Percentiles rank a stretch among this genome's conserved stretches.
Evolutionary conservation across 768 basidiomycete genomes (phyloP).

Genomic region (Chalciporus sphaerocephalus): DNA sequence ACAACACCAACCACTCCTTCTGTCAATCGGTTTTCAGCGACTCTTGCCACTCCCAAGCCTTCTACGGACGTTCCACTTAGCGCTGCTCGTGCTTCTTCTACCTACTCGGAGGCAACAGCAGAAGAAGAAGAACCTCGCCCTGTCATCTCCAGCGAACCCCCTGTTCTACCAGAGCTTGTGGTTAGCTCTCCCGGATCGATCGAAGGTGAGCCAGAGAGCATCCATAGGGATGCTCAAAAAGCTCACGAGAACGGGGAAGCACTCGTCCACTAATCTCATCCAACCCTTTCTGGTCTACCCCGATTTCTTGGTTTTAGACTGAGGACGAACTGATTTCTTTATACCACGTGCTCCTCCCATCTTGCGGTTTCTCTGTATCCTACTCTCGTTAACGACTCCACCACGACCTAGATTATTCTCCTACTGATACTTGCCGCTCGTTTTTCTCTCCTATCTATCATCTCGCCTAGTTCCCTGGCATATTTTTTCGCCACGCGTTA

Average conservation of each 20-base stretch:
- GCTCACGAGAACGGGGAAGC: conserved; percentile 19
- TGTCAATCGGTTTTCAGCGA: conserved; percentile 20
- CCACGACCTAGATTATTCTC: conserved; percentile 4
- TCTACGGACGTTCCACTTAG: conserved; percentile 22
- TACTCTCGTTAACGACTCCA: background rate
- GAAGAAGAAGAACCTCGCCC: conserved; percentile 24
- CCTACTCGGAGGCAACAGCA: conserved; percentile 28
- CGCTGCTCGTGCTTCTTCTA: conserved; percentile 25
- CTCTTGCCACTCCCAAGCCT: conserved; percentile 27
- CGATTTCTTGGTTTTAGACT: background rate
- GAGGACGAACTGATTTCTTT: background rate
- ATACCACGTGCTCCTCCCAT: background rate
- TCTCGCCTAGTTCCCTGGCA: background rate
- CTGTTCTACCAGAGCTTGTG: conserved; percentile 32
- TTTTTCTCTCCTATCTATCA: conserved; percentile 8
- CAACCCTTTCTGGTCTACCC: background rate
- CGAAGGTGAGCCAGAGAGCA: conserved; percentile 23
- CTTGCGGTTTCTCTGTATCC: background rate
- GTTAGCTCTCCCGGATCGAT: conserved; percentile 33
- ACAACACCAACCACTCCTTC: conserved; percentile 22
- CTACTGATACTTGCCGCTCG: conserved; percentile 12
- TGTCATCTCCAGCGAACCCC: conserved; percentile 27
- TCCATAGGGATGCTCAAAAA: conserved; percentile 12
- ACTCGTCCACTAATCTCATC: conserved; percentile 13
- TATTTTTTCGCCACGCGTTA: background rate